A percentile compares a stretch with the other conserved stretches of the same genome.
phyloP scores from a whole-genome alignment of 2,329 filamentous ascomycete genomes.

The Biscogniauxia sp. region DNA sequence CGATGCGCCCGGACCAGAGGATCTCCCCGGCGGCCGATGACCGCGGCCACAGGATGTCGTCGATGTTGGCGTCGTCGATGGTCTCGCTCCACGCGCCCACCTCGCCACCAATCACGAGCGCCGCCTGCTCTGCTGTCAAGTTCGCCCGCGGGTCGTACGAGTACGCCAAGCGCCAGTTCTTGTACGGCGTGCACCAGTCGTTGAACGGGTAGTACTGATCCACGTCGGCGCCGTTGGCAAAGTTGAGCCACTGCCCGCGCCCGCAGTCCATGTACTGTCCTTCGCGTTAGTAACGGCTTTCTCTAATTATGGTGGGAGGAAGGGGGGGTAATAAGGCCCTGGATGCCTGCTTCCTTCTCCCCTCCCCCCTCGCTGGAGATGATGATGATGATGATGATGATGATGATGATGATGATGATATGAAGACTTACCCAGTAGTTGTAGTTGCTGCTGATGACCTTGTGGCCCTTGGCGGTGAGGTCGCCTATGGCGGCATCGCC shows the following conservation, averaged over 20 bases:
- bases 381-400: too few species aligned
- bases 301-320: background rate
- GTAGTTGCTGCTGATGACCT: conserved; percentile 73
- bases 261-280: conserved; percentile 78
- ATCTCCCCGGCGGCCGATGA: conserved; percentile 73
- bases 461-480: conserved; percentile 62
- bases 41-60: conserved; percentile 76
- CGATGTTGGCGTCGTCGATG: conserved; percentile 71
- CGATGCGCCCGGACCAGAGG: conserved; percentile 72
- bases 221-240: conserved; percentile 54
- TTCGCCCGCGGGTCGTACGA: conserved; percentile 70
- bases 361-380: too few species aligned
- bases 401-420: too few species aligned
- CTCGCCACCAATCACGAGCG: conserved; percentile 78
- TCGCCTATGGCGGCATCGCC: conserved; percentile 59
- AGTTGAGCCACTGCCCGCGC: conserved; percentile 75
- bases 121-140: conserved; percentile 58
- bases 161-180: conserved; percentile 82
- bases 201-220: conserved; percentile 63
- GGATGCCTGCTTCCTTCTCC: too few species aligned
- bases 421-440: conserved; percentile 66
- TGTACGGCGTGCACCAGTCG: conserved; percentile 78
- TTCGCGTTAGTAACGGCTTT: conserved; percentile 13
- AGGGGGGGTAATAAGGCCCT: conserved; percentile 1
- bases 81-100: conserved; percentile 80